Conservation (phyloP, 2,329 filamentous ascomycete species). For the Monilinia aucupariae region DNA sequence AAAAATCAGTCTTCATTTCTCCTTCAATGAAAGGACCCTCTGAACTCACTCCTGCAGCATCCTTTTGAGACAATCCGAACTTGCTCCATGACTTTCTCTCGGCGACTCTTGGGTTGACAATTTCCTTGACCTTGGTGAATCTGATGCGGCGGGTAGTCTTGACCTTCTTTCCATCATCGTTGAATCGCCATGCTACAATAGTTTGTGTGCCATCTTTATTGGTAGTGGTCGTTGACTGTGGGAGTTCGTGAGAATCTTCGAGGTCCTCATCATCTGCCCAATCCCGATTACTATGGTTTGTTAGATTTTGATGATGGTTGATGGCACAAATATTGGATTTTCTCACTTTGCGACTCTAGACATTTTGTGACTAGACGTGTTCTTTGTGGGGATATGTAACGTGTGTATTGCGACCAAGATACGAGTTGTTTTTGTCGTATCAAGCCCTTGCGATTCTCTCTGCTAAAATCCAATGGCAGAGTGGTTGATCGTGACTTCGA, state of each 20-base stretch:
- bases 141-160: slow-evolving; percentile 96
- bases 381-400: slow-evolving; percentile 5
- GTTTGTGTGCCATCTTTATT: slow-evolving; percentile 99
- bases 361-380: slow-evolving; percentile 32
- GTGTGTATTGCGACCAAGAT: background rate
- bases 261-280: slow-evolving; percentile 92
- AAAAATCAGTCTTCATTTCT: slow-evolving; percentile 4
- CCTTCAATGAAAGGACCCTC: background rate
- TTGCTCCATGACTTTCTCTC: slow-evolving; percentile 91
- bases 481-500: slow-evolving; percentile 9
- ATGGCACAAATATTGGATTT: slow-evolving; percentile 6
- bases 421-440: background rate
- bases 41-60: slow-evolving; percentile 56
- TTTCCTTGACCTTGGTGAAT: slow-evolving; percentile 83
- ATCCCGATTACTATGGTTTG: slow-evolving; percentile 45
- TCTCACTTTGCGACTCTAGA: slow-evolving; percentile 44
- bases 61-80: slow-evolving; percentile 86
- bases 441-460: slow-evolving; percentile 2
- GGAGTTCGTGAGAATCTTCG: slow-evolving; percentile 61
- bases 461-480: slow-evolving; percentile 12
- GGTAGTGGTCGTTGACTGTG: slow-evolving; percentile 78
- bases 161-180: slow-evolving; percentile 91
- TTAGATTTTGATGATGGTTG: slow-evolving; percentile 21
- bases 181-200: slow-evolving; percentile 80
- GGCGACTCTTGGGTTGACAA: slow-evolving; percentile 93